phyloP scores from a whole-genome alignment of 2,329 filamentous ascomycete species.

The Ceratocystiopsis sp. region DNA sequence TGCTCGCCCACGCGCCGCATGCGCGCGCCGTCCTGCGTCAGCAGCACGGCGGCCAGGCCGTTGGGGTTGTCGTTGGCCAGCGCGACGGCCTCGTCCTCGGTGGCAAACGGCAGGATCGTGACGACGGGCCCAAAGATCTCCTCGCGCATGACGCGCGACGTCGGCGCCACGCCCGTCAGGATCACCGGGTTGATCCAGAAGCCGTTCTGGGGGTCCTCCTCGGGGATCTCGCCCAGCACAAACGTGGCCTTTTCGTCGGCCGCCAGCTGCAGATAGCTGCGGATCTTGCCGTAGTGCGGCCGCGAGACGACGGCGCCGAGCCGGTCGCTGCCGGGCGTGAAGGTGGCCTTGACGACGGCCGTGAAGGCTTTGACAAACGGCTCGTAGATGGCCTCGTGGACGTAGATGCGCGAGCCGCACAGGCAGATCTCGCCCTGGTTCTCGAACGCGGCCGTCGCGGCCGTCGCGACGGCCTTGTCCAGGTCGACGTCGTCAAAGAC shows the following conservation, averaged over 20 bases:
- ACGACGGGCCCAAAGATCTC: slow-evolving; percentile 85
- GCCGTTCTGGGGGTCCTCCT: slow-evolving; percentile 36
- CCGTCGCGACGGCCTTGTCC: slow-evolving; percentile 64
- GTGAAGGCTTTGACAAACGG: slow-evolving; percentile 52
- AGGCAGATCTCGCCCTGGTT: slow-evolving; percentile 78
- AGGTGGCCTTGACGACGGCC: slow-evolving; percentile 40
- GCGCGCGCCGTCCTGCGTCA: slow-evolving; percentile 54
- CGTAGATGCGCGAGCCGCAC: slow-evolving; percentile 74
- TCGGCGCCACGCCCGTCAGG: slow-evolving; percentile 70
- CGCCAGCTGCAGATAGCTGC: slow-evolving; percentile 57
- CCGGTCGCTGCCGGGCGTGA: slow-evolving; percentile 50
- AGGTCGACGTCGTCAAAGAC: slow-evolving; percentile 64
- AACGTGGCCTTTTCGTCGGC: slow-evolving; percentile 52
- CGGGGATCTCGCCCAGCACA: slow-evolving; percentile 44
- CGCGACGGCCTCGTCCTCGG: slow-evolving; percentile 47
- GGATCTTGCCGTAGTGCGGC: slow-evolving; percentile 56
- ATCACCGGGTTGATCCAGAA: slow-evolving; percentile 73
- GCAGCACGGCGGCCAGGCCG: slow-evolving; percentile 70
- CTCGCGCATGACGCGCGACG: slow-evolving; percentile 61
- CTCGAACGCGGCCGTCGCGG: slow-evolving; percentile 65
- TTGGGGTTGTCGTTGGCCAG: slow-evolving; percentile 62
- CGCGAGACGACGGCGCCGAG: slow-evolving; percentile 36
- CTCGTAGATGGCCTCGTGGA: slow-evolving; percentile 46
- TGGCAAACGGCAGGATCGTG: slow-evolving; percentile 57
- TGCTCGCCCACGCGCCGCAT: slow-evolving; percentile 55